Percentiles rank a stretch among this genome's conserved stretches.
Evolutionary conservation across 1,139 yeast genomes (phyloP).

Genomic region (Debaryomyces nepalensis): DNA sequence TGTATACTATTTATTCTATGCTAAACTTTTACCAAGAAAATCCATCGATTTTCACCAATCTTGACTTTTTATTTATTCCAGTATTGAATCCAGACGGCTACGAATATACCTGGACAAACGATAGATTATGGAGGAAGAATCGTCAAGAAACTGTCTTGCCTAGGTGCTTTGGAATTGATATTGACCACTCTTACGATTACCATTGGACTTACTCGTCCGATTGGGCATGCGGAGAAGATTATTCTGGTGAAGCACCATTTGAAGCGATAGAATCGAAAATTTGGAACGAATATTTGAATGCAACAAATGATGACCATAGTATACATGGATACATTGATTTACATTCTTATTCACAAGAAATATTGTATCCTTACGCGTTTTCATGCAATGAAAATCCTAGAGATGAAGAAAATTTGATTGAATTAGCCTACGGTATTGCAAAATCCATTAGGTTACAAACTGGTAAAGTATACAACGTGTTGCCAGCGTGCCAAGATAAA

Average conservation of each 20-base stretch:
- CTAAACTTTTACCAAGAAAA: conserved; percentile 53
- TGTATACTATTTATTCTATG: conserved; percentile 62
- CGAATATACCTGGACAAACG: conserved; percentile 76
- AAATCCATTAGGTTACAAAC: conserved; percentile 68
- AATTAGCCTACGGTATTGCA: conserved; percentile 78
- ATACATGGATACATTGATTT: conserved; percentile 79
- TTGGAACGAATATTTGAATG: conserved; percentile 67
- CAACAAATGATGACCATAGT: conserved; percentile 60
- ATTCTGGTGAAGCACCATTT: conserved; percentile 75
- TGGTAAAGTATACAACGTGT: conserved; percentile 68
- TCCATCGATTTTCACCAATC: conserved; percentile 40
- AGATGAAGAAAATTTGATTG: conserved; percentile 79
- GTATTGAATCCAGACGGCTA: conserved; percentile 92
- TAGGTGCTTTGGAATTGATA: conserved; percentile 79
- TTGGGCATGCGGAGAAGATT: conserved; percentile 81
- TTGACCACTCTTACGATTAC: conserved; percentile 81
- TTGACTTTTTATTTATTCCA: conserved; percentile 80
- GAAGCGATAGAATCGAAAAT: conserved; percentile 75
- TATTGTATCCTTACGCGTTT: conserved; percentile 81
- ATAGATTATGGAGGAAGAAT: conserved; percentile 88
- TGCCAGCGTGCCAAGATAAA: conserved; percentile 80
- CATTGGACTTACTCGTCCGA: conserved; percentile 71
- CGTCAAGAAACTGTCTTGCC: conserved; percentile 74
- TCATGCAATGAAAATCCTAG: conserved; percentile 75
- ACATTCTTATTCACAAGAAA: conserved; percentile 84